phyloP scores from a whole-genome alignment of 192 early-diverging fungal genomes.

The Phlyctochytrium bullatum region DNA sequence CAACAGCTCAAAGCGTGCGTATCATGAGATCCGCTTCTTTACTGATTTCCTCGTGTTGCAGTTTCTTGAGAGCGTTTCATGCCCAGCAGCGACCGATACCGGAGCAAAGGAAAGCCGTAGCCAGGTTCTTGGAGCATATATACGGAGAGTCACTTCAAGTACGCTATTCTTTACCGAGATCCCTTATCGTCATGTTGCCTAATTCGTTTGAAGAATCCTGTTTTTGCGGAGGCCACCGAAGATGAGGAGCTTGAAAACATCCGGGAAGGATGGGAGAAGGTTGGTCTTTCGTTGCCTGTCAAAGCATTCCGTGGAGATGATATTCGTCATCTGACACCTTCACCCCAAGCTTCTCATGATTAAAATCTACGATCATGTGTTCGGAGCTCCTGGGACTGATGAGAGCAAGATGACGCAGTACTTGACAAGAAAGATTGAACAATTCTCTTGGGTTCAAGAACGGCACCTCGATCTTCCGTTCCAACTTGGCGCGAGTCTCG shows the following conservation, averaged over 20 bases:
- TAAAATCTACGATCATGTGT: constrained; percentile 45
- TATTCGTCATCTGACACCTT: neutral
- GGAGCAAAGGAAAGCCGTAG: constrained; percentile 42
- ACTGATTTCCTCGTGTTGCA: constrained; percentile 5
- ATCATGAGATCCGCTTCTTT: neutral
- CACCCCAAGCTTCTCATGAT: constrained; percentile 42
- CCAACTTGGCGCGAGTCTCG: constrained; percentile 36
- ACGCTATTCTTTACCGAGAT: constrained; percentile 5
- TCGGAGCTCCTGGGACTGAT: constrained; percentile 39
- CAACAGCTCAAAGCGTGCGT: constrained; percentile 32
- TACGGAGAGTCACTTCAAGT: constrained; percentile 32
- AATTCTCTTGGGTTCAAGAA: constrained; percentile 49
- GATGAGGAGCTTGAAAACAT: constrained; percentile 46
- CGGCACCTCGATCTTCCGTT: constrained; percentile 50
- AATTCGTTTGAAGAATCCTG: constrained; percentile 22
- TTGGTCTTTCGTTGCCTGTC: constrained; percentile 8
- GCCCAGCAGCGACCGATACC: constrained; percentile 27
- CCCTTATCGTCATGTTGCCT: constrained; percentile 13
- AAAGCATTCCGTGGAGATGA: neutral
- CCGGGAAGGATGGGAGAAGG: constrained; percentile 57
- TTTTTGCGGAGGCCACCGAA: constrained; percentile 30
- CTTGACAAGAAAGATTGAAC: constrained; percentile 38
- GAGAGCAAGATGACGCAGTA: constrained; percentile 37
- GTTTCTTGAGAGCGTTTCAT: constrained; percentile 41
- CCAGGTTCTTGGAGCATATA: constrained; percentile 38